Percentiles rank a stretch among this genome's conserved stretches.
Evolutionary conservation across 352 stramenopile species (phyloP).

Genomic region (Globisporangium radiosum): DNA sequence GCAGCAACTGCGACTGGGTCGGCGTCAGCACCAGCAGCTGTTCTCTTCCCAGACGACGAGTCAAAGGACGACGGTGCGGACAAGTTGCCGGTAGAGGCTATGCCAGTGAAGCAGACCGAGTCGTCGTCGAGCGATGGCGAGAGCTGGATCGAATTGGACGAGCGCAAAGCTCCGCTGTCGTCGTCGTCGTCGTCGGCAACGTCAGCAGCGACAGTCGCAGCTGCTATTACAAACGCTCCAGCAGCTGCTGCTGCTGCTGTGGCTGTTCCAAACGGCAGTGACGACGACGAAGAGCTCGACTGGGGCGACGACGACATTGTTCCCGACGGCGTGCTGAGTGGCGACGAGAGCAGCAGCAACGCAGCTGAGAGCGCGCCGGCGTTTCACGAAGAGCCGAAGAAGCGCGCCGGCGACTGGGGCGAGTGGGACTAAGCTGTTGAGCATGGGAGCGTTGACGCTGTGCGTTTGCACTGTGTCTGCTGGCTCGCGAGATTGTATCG

Average conservation of each 20-base stretch:
- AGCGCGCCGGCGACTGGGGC: constrained; percentile 54
- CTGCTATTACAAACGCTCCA: not conserved
- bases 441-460: too few relatives aligned
- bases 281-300: constrained; percentile 46
- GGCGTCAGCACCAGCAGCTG: not conserved
- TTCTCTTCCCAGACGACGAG: constrained; percentile 39
- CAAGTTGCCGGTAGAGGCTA: not conserved
- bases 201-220: constrained; percentile 18
- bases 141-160: constrained; percentile 63
- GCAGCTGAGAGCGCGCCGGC: constrained; percentile 10
- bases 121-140: constrained; percentile 49
- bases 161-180: constrained; percentile 39
- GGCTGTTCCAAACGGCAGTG: not conserved
- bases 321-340: constrained; percentile 14
- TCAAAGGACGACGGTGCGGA: constrained; percentile 25
- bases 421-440: constrained; percentile 47
- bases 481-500: constrained; percentile 4
- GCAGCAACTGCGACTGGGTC: not conserved
- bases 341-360: constrained; percentile 6
- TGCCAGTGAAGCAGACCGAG: constrained; percentile 3
- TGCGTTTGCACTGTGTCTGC: not conserved
- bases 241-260: constrained; percentile 1
- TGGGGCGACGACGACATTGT: constrained; percentile 60
- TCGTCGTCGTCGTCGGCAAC: constrained; percentile 40
- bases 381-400: constrained; percentile 27